Base-by-base conservation (phyloP, 176 grass and related monocot species). In the Chrysopogon serrulatus region DNA sequence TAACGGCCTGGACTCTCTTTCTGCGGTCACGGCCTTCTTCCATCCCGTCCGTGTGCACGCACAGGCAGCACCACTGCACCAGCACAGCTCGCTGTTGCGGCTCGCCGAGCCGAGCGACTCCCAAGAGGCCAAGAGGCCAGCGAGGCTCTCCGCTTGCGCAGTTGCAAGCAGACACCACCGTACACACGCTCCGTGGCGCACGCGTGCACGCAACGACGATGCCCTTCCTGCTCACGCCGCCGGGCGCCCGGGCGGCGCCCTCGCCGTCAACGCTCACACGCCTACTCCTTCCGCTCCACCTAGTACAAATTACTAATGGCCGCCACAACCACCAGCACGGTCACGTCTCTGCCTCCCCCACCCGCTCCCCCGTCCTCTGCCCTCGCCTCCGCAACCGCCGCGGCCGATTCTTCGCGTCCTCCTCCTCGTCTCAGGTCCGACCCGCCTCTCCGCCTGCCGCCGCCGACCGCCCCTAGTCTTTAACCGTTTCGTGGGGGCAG, bases 141-240 rank as follows among this genome's bases (percentile, higher is more conserved):
- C 81, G 76, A 64, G 54, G 86, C 77, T 30, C 71, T 61, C 24
- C 39, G 32, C n/a, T n/a, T n/a, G n/a, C n/a, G n/a, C n/a, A n/a
- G n/a, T n/a, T n/a, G n/a, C n/a, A n/a, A n/a, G n/a, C n/a, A n/a
- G n/a, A n/a, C n/a, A n/a, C 10, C 65, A n/a, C 43, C 5, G 2
- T 10, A 14, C 13, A 0, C 40, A 26, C 15, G 28, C 28, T 21
- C 36, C 34, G 9, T 7, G 47, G 18, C 61, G 43, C 76, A 61
- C 82, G 77, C 87, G 77, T 82, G 83, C 88, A 90, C 79, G 83
- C 84, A 10, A 90, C 79, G 88, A 90, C 74, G 88, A 86, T 30
- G 68, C 74, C 74, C 68, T 90, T 79, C 48, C 84, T 90, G 31
- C 80, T 63, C 40, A 83, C 84, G 84, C 84, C 84, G 84, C 84